Base-by-base conservation (phyloP, 1,284 basidiomycete species). In the Ceratobasidium sp. region DNA sequence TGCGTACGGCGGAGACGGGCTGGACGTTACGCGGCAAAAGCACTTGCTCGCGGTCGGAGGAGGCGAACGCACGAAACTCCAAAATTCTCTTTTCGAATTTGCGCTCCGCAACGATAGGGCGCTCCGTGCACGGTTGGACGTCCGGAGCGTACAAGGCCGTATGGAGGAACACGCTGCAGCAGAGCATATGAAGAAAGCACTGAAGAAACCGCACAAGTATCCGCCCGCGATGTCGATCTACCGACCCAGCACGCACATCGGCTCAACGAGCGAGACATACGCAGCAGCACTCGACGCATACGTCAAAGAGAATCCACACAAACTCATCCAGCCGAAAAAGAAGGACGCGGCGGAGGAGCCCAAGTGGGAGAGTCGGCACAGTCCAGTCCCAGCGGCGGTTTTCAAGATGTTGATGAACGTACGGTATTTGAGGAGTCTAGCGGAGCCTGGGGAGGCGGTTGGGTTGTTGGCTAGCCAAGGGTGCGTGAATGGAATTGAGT, bases 401-500 rank as follows among this genome's bases (percentile, higher is more conserved):
- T 98, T 98, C 86, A 86, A 88, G 54, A 81, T 88, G 43, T 82
- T 98, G 76, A 95, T 96, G 87, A 90, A 95, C 77, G 87, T 94
- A 79, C 92, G 96, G 79, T 98, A 98, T 82, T 89, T 98, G 89
- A 89, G 92, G 72, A 94, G 93, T 80, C 84, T 99, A 62, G 94
- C 96, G 4, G 98, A 99, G 76, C 96, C 98, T 16, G 98, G 98
- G 77, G 98, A 99, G 83, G 96, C 97, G 9, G 98, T 99, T 61
- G 98, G 98, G 71, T 82, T 99, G 58, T 85, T 99, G 61, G 98
- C 98, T n/a, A 97, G 96, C 26, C 98, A 99, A 85, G 95, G 96
- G 94, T 95, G 81, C 77, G 87, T 83, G 35, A 58, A 46, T 44
- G 66, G 66, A 47, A 58, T 69, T 21, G 66, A 55, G 44, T 69